Base-by-base conservation (phyloP, 306 rosid genomes). In the Lablab purpureus region DNA sequence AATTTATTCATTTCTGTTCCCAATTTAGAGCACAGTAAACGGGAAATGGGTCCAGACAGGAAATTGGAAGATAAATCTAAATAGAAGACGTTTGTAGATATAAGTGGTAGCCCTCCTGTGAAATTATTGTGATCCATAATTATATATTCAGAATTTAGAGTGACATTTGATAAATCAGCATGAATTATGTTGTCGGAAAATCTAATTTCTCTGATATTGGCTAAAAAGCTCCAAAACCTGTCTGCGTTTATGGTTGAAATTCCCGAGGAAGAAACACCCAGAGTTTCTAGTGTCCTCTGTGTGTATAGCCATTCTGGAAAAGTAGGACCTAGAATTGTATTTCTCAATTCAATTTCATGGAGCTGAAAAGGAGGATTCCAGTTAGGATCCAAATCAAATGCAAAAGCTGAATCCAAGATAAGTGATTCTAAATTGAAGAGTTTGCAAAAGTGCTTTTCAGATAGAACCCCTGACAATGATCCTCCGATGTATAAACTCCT, bases 21-120 rank as follows among this genome's bases (percentile, higher is more conserved):
- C 50, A 36, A 25, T 49, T 17, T 47, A 0, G 9, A 15, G 15
- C 72, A 75, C 0, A 56, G 68, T 2, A 54, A 19, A 6, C 5
- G 18, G 76, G 81, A 74, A 51, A 81, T 67, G 7, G 85, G 71
- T 22, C 85, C 83, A 8, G 75, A 73, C 60, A 85, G 78, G 0
- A 0, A n/a, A 47, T 81, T 81, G 27, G 73, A n/a, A 2, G 51
- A 25, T 2, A 74, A 4, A 54, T 51, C 32, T 5, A 81, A 11
- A 0, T 2, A 1, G 7, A 27, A 3, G 2, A 85, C 62, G 37
- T 81, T 85, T 34, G 78, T 0, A 8, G 63, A n/a, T 49, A 75
- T 60, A 4, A 22, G 71, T 37, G 88, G 85, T 5, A 85, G 60
- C 36, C 2, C n/a, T 56, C 64, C 34, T 56, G 36, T 75, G 49